Conservation (phyloP, 1,284 basidiomycete species). For the Rhodotorula sp. region DNA sequence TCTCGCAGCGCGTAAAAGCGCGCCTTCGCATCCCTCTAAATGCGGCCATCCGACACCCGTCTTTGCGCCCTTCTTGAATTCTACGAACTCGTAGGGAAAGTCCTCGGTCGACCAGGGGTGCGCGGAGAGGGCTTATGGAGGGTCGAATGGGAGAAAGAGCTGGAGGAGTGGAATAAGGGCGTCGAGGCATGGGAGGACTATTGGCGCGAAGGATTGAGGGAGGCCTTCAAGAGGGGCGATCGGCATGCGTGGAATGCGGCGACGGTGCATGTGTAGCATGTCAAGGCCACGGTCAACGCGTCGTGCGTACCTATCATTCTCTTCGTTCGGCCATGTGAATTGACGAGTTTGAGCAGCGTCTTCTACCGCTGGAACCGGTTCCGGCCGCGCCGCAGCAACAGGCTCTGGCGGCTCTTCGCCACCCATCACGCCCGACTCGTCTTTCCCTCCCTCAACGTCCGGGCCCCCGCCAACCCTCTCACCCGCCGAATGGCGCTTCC, state of each 20-base stretch:
- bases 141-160: constrained; percentile 2
- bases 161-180: constrained; percentile 24
- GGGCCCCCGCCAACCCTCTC: background rate
- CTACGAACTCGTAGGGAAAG: constrained; percentile 15
- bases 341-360: constrained; percentile 3
- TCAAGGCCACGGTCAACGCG: constrained; percentile 18
- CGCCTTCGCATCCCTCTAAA: constrained; percentile 27
- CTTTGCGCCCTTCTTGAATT: constrained; percentile 35
- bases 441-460: background rate
- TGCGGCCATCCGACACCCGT: constrained; percentile 25
- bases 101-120: background rate
- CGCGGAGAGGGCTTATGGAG: constrained; percentile 18
- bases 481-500: constrained; percentile 14
- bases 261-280: constrained; percentile 14
- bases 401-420: background rate
- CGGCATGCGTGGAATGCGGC: constrained; percentile 9
- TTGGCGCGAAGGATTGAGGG: constrained; percentile 25
- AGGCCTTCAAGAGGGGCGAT: constrained; percentile 21
- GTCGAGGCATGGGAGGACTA: constrained; percentile 12
- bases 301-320: constrained; percentile 1
- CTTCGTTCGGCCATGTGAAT: no score
- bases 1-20: constrained; percentile 21
- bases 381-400: background rate
- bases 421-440: background rate
- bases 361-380: constrained; percentile 19